Percentiles rank a stretch among this genome's conserved stretches.
phyloP scores from a whole-genome alignment of 2,329 filamentous ascomycete genomes.

The Trichoderma sp. region DNA sequence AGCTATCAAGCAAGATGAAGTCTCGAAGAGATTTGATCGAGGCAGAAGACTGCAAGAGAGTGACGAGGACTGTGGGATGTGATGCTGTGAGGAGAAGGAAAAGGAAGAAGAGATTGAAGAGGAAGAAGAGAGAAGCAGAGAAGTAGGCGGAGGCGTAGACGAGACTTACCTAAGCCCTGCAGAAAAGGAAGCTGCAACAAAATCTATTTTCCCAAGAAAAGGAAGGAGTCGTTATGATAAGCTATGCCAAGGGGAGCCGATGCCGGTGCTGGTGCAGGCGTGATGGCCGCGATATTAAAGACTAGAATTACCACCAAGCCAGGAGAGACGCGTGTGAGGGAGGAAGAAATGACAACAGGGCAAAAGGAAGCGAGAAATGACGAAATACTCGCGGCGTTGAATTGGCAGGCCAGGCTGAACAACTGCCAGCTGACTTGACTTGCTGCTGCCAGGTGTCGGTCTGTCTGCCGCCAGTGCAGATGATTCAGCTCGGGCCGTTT shows the following conservation, averaged over 20 bases:
- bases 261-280: constrained; percentile 18
- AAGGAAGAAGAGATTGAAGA: constrained; percentile 24
- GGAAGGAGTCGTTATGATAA: constrained; percentile 21
- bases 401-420: constrained; percentile 12
- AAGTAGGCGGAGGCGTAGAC: constrained; percentile 11
- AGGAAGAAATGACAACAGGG: constrained; percentile 9
- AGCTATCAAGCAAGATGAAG: constrained; percentile 61
- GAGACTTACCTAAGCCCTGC: constrained; percentile 22
- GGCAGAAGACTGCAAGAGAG: constrained; percentile 41
- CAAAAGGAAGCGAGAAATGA: constrained; percentile 22
- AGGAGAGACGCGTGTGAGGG: not conserved
- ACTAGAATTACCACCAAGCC: not conserved
- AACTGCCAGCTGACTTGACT: constrained; percentile 12
- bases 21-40: constrained; percentile 35
- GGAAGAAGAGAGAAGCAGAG: constrained; percentile 15
- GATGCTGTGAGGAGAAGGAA: constrained; percentile 47
- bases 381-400: not conserved
- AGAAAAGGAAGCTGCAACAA: constrained; percentile 19
- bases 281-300: constrained; percentile 2
- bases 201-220: not conserved
- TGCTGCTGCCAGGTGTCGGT: constrained; percentile 11
- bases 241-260: not conserved
- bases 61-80: constrained; percentile 49
- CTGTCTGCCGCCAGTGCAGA: not conserved
- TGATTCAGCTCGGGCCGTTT: not conserved